These are phyloP conservation scores for Populus hybrid DNA, from an alignment of 441 rosid genomes.

Conservation along the genomic window DNA sequence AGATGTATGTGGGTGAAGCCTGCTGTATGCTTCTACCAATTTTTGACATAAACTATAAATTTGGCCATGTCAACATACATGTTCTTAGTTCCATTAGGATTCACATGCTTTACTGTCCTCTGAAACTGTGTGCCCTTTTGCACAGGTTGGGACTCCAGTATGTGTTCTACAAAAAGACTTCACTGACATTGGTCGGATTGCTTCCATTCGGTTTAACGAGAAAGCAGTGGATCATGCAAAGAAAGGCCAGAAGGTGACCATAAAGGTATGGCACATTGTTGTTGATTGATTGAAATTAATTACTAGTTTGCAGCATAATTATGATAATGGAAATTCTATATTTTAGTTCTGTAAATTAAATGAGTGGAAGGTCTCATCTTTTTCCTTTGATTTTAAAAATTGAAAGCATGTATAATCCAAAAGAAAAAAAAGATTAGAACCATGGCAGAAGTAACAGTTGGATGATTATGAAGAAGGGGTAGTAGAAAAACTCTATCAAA, in stretches of 20 bases:
- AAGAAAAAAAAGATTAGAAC: too few species aligned
- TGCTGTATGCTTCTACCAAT: too few species aligned
- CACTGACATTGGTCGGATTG: constrained; percentile 84
- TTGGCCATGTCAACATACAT: not conserved
- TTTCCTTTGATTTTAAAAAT: too few species aligned
- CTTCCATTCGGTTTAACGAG: constrained; percentile 81
- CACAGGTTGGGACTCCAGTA: constrained; percentile 88
- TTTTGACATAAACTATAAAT: not conserved
- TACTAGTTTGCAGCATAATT: not conserved
- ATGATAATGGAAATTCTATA: not conserved
- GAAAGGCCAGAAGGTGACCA: constrained; percentile 44
- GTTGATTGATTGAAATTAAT: not conserved
- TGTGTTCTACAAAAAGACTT: constrained; percentile 82
- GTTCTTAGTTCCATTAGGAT: not conserved
- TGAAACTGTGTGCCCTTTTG: constrained; percentile 7
- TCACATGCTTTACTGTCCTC: not conserved
- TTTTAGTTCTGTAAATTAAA: not conserved
- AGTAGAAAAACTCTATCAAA: too few species aligned
- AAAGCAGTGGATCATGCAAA: constrained; percentile 55
- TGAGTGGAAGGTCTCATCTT: too few species aligned
- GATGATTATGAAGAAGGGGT: too few species aligned
- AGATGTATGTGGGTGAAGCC: not conserved
- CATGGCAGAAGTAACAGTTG: too few species aligned
- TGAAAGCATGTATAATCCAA: too few species aligned
- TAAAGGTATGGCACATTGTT: constrained; percentile 57